phyloP scores from a whole-genome alignment of 2,329 filamentous ascomycete species.

The Botrytis tulipae region DNA sequence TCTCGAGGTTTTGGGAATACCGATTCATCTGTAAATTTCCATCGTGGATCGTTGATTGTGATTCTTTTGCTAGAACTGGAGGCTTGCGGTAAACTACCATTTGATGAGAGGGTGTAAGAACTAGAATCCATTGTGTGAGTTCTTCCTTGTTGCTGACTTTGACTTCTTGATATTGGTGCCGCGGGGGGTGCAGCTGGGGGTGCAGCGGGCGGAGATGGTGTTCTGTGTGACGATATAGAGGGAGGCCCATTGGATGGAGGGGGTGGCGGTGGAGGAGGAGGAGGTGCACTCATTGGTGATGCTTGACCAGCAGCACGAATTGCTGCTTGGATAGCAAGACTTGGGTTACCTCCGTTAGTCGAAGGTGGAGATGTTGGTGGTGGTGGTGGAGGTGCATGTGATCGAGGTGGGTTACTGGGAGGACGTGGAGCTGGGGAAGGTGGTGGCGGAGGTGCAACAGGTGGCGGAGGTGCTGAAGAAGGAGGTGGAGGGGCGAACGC shows the following conservation, averaged over 20 bases:
- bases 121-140: conserved; percentile 68
- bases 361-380: conserved; percentile 40
- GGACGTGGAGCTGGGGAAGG: conserved; percentile 40
- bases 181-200: conserved; percentile 29
- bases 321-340: conserved; percentile 47
- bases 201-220: conserved; percentile 42
- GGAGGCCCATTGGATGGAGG: conserved; percentile 41
- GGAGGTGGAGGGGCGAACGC: conserved; percentile 37
- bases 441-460: conserved; percentile 38
- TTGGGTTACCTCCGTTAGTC: conserved; percentile 36
- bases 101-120: conserved; percentile 69
- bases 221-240: conserved; percentile 36
- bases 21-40: conserved; percentile 81
- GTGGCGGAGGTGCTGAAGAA: conserved; percentile 39
- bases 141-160: conserved; percentile 48
- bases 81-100: conserved; percentile 52
- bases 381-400: conserved; percentile 36
- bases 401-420: conserved; percentile 38
- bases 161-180: conserved; percentile 42
- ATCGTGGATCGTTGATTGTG: conserved; percentile 73
- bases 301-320: conserved; percentile 47
- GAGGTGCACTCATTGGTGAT: conserved; percentile 41
- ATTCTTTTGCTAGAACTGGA: conserved; percentile 49
- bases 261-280: conserved; percentile 43
- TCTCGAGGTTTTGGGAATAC: conserved; percentile 81